Evolutionary conservation across 345 rosid species (phyloP).

Genomic region (Hevea brasiliensis): DNA sequence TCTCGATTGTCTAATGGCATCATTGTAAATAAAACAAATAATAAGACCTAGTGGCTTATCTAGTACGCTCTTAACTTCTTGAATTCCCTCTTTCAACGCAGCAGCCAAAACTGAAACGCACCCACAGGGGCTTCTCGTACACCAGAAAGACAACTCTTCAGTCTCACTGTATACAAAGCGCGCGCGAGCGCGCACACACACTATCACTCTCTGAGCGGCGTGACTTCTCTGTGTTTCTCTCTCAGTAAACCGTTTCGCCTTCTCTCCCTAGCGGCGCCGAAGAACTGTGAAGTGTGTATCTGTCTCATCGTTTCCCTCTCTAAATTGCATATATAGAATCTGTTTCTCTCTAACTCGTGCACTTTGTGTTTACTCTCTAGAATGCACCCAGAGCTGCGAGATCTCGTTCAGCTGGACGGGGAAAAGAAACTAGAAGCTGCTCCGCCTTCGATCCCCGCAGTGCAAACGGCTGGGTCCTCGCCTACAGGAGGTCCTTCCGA

Average conservation of each 20-base stretch:
- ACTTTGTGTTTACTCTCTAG: background rate
- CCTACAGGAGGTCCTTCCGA: background rate
- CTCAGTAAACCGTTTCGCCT: background rate
- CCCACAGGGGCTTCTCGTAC: conserved; percentile 5
- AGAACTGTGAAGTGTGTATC: conserved; percentile 15
- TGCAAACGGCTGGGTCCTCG: background rate
- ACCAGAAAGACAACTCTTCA: conserved; percentile 11
- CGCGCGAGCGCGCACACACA: background rate
- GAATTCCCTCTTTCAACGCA: conserved; percentile 31
- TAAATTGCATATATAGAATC: background rate
- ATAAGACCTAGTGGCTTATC: background rate
- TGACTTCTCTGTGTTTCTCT: background rate
- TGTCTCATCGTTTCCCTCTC: background rate
- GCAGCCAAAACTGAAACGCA: conserved; percentile 34
- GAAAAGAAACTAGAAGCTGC: conserved; percentile 13
- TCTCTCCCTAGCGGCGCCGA: background rate
- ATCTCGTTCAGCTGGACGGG: background rate
- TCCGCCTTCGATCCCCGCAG: background rate
- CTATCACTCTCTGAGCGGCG: background rate
- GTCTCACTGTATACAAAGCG: background rate
- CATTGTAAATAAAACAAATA: background rate
- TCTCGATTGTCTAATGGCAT: background rate
- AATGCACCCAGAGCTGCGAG: conserved; percentile 19
- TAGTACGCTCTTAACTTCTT: conserved; percentile 10
- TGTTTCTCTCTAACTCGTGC: conserved; percentile 1